Conservation (phyloP, 176 grass and related monocot genomes). For the Aechmea fasciata region DNA sequence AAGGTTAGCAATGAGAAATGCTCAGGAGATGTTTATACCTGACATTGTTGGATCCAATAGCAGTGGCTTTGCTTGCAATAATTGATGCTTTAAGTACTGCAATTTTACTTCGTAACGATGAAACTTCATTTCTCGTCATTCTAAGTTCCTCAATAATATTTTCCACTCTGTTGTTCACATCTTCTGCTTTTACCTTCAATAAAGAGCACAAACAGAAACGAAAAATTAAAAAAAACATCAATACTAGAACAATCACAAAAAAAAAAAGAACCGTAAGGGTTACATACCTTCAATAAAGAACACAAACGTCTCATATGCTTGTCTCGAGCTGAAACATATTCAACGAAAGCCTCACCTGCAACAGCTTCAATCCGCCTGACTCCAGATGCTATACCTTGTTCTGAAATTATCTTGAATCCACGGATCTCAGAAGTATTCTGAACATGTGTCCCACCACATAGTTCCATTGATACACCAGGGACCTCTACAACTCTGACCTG, state of each 20-base stretch:
- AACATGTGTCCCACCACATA: slow-evolving; percentile 94
- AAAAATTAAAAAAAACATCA: background rate
- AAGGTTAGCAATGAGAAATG: slow-evolving; percentile 3
- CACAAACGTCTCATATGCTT: slow-evolving; percentile 76
- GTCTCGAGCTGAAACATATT: slow-evolving; percentile 79
- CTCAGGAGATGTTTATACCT: slow-evolving; percentile 35
- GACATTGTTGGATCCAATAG: slow-evolving; percentile 41
- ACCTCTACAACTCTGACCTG: slow-evolving; percentile 95
- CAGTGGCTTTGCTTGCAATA: slow-evolving; percentile 43
- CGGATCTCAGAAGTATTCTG: slow-evolving; percentile 79
- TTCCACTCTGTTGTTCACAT: slow-evolving; percentile 75
- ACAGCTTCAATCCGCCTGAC: slow-evolving; percentile 89
- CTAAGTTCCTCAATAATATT: slow-evolving; percentile 72
- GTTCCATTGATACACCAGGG: slow-evolving; percentile 92
- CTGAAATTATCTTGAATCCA: slow-evolving; percentile 91
- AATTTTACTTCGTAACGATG: slow-evolving; percentile 64
- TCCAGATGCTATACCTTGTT: slow-evolving; percentile 96
- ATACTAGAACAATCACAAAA: background rate
- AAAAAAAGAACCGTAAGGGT: background rate
- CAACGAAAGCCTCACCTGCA: slow-evolving; percentile 87
- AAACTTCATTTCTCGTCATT: slow-evolving; percentile 72
- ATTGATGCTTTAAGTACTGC: slow-evolving; percentile 73
- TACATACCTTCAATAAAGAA: slow-evolving; percentile 56
- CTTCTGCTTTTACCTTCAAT: slow-evolving; percentile 84
- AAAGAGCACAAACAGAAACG: background rate